phyloP scores from a whole-genome alignment of 176 grass and related monocot genomes.

The Echinochloa phyllopogon region DNA sequence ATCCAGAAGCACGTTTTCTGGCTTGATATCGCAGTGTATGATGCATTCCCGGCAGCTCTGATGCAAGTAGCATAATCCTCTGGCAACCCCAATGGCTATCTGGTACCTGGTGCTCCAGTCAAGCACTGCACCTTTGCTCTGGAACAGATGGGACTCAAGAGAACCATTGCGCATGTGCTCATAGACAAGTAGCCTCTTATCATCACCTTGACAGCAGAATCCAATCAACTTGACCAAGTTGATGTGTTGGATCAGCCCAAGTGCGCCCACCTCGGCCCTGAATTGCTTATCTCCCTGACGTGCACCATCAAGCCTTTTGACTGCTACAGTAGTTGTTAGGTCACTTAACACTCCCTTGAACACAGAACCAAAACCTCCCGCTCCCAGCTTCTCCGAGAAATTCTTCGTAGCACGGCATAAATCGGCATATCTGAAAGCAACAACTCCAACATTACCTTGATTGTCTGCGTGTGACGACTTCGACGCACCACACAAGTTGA shows the following conservation, averaged over 20 bases:
- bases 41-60: slow-evolving; percentile 6
- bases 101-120: background rate
- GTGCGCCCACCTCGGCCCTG: background rate
- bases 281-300: background rate
- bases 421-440: background rate
- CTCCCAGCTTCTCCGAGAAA: background rate
- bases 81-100: background rate
- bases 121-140: background rate
- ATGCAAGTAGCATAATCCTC: slow-evolving; percentile 1
- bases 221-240: slow-evolving; percentile 3
- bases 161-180: slow-evolving; percentile 12
- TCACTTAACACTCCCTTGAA: background rate
- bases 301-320: background rate
- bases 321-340: background rate
- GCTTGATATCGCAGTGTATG: slow-evolving; percentile 5
- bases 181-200: slow-evolving; percentile 7
- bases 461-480: background rate
- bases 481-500: background rate
- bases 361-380: background rate
- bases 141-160: slow-evolving; percentile 2
- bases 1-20: background rate
- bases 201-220: background rate
- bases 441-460: background rate
- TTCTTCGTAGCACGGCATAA: background rate
- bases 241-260: slow-evolving; percentile 6